phyloP scores from a whole-genome alignment of 805 yeast genomes.

The Wilhelminamyces savonicus region DNA sequence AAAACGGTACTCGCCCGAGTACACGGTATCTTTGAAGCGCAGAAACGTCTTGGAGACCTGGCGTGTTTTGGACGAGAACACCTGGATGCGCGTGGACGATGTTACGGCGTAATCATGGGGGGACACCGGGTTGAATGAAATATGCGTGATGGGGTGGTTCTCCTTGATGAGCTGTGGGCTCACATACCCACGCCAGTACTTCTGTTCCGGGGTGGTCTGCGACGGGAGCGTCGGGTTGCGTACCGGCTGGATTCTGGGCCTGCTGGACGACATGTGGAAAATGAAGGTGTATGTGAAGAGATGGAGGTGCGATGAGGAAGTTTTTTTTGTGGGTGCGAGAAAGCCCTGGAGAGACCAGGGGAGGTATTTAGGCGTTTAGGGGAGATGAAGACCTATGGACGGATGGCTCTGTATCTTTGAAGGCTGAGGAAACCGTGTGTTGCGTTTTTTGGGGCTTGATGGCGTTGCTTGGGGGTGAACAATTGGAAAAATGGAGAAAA shows the following conservation, averaged over 20 bases:
- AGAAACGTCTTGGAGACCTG: slow-evolving; percentile 82
- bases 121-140: slow-evolving; percentile 76
- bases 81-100: slow-evolving; percentile 84
- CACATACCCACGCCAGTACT: slow-evolving; percentile 85
- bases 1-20: slow-evolving; percentile 81
- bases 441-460: too few species aligned
- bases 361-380: too few species aligned
- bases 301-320: not conserved
- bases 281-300: not conserved
- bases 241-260: slow-evolving; percentile 57
- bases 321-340: too few species aligned
- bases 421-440: too few species aligned
- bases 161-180: slow-evolving; percentile 90
- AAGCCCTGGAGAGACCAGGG: too few species aligned
- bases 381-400: too few species aligned
- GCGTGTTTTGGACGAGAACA: slow-evolving; percentile 89
- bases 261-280: slow-evolving; percentile 60
- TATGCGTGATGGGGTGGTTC: slow-evolving; percentile 84
- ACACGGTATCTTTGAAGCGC: slow-evolving; percentile 87
- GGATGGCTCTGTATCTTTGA: too few species aligned
- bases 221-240: slow-evolving; percentile 76
- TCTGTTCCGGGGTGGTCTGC: slow-evolving; percentile 84
- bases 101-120: slow-evolving; percentile 95
- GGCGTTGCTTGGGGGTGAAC: too few species aligned
- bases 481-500: too few species aligned